Evolutionary conservation across 352 stramenopile genomes (phyloP).

Genomic region (Thalassiosira oceanica): DNA sequence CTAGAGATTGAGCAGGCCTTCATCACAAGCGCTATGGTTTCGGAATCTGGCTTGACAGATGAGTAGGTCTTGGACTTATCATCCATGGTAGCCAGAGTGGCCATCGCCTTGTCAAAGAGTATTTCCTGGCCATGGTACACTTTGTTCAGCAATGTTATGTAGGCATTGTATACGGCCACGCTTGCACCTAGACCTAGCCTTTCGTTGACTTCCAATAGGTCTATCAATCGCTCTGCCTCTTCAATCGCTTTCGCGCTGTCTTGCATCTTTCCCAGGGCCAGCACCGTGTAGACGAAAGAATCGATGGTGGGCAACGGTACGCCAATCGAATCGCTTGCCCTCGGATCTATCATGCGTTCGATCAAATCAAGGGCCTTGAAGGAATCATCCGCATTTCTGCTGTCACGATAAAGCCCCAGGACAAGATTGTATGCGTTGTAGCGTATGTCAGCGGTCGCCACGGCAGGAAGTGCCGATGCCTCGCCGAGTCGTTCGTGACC

Average conservation of each 20-base stretch:
- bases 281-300: constrained; percentile 46
- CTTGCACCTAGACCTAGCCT: constrained; percentile 30
- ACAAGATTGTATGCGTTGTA: constrained; percentile 50
- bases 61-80: constrained; percentile 12
- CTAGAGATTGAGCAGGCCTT: constrained; percentile 45
- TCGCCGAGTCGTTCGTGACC: no score
- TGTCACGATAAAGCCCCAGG: constrained; percentile 41
- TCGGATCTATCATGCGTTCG: constrained; percentile 41
- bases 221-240: constrained; percentile 40
- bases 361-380: constrained; percentile 40
- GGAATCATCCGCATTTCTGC: constrained; percentile 26
- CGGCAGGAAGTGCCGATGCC: no score
- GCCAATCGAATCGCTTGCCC: constrained; percentile 15
- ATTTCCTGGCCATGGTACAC: constrained; percentile 15
- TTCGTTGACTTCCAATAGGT: constrained; percentile 47
- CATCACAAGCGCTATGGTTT: constrained; percentile 45
- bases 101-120: constrained; percentile 29
- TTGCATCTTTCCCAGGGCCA: constrained; percentile 26
- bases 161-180: constrained; percentile 49
- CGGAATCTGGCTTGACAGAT: constrained; percentile 25
- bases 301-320: constrained; percentile 40
- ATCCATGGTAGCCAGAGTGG: constrained; percentile 33
- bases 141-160: constrained; percentile 30
- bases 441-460: no score
- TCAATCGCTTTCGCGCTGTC: constrained; percentile 16